Evolutionary conservation across 2,329 filamentous ascomycete species (phyloP).

Genomic region (Clarireedia monteithiana): DNA sequence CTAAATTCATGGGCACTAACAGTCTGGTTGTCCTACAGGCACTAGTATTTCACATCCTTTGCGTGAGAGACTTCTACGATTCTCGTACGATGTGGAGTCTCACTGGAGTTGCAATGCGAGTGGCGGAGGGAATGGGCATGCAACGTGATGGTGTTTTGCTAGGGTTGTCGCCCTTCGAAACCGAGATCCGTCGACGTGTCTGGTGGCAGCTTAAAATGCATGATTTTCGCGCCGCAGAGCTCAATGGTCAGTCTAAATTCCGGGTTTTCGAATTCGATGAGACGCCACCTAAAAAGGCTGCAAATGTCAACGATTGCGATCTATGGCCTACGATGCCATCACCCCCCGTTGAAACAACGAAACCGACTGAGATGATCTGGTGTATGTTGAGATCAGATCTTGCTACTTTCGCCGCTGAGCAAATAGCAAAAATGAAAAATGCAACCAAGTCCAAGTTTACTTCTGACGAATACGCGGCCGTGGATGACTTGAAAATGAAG

Average conservation of each 20-base stretch:
- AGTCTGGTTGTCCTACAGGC: slow-evolving; percentile 49
- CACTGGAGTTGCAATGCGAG: too few relatives aligned
- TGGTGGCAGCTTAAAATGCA: slow-evolving; percentile 59
- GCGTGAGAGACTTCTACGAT: too few relatives aligned
- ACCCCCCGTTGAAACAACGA: too few relatives aligned
- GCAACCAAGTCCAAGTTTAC: slow-evolving; percentile 2
- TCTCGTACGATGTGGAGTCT: too few relatives aligned
- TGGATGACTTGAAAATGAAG: slow-evolving; percentile 12
- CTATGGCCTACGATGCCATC: too few relatives aligned
- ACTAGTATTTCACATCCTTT: too few relatives aligned
- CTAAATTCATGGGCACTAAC: slow-evolving; percentile 50
- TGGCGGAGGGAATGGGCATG: slow-evolving; percentile 35
- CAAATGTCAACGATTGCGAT: too few relatives aligned
- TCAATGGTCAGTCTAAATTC: slow-evolving; percentile 16
- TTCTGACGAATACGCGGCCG: slow-evolving; percentile 26
- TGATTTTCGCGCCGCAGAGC: slow-evolving; percentile 33
- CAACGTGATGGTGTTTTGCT: slow-evolving; percentile 53
- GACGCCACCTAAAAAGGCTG: too few relatives aligned
- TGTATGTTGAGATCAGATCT: too few relatives aligned
- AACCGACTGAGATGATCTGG: too few relatives aligned
- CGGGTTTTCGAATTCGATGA: background rate
- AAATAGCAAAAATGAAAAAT: too few relatives aligned
- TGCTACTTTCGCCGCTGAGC: too few relatives aligned
- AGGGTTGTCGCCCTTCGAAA: slow-evolving; percentile 53
- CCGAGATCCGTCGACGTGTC: slow-evolving; percentile 58